Conservation (phyloP, 768 basidiomycete genomes). For the Podaxis sp. region DNA sequence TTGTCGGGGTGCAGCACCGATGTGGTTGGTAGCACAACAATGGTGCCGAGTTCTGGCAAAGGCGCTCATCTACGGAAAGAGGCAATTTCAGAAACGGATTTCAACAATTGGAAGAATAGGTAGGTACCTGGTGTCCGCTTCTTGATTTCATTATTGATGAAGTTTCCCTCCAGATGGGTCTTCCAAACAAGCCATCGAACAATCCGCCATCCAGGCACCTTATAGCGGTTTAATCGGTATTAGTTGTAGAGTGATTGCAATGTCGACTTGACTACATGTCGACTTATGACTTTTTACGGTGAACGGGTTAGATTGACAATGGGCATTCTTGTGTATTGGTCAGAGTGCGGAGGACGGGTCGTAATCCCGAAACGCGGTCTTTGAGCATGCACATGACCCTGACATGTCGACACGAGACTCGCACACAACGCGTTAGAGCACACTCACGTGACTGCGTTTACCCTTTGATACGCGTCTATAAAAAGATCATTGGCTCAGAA, state of each 20-base stretch:
- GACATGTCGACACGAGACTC: too few relatives aligned
- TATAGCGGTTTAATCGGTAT: neutral
- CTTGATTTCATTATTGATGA: neutral
- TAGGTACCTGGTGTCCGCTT: neutral
- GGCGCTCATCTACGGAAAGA: neutral
- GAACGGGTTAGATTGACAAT: neutral
- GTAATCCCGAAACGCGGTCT: too few relatives aligned
- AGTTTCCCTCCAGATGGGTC: neutral
- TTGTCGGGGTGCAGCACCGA: neutral
- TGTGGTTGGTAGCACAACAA: neutral
- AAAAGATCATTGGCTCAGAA: neutral
- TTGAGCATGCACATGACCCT: too few relatives aligned
- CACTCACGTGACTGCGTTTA: conserved; percentile 12
- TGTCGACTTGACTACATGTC: neutral
- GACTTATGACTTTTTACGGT: neutral
- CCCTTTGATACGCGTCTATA: conserved; percentile 1
- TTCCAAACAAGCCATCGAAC: conserved; percentile 3
- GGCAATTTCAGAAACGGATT: conserved; percentile 7
- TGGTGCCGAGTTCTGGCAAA: conserved; percentile 1
- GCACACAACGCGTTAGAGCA: neutral
- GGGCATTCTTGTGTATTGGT: neutral
- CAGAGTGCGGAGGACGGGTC: neutral
- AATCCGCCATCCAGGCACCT: conserved; percentile 4
- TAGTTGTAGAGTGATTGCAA: neutral
- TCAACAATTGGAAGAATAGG: conserved; percentile 10